These are phyloP conservation scores for Effrenium voratum DNA, from an alignment of 73 alveolate species.

Conservation along the genomic window DNA sequence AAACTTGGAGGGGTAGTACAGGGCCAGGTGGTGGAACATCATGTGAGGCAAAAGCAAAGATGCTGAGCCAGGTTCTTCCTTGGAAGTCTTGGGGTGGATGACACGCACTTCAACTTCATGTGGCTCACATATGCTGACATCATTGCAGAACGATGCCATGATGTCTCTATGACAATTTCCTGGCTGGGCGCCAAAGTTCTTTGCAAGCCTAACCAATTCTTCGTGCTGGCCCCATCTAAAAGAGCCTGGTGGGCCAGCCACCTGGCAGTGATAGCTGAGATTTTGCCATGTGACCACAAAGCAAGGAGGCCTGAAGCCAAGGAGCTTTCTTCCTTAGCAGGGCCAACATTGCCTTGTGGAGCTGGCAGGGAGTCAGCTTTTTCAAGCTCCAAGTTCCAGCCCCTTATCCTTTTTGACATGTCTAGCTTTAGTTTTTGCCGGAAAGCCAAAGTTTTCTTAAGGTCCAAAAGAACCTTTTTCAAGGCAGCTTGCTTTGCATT, in stretches of 20 bases:
- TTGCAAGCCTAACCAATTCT: neutral
- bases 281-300: slow-evolving; percentile 9
- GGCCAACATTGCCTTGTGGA: neutral
- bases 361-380: neutral
- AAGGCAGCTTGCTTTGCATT: neutral
- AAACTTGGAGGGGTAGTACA: neutral
- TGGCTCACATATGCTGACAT: neutral
- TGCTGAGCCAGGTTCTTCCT: neutral
- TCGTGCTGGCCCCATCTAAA: slow-evolving; percentile 1
- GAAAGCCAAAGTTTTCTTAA: too few species aligned
- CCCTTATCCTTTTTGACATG: neutral
- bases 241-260: neutral
- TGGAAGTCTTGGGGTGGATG: neutral
- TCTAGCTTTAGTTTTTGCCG: too few species aligned
- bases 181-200: neutral
- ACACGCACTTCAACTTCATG: neutral
- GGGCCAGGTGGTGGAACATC: neutral
- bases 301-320: neutral
- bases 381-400: neutral
- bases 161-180: slow-evolving; percentile 19
- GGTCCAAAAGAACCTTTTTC: neutral
- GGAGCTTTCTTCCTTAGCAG: neutral
- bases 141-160: neutral
- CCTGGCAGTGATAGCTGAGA: neutral
- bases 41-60: neutral